Evolutionary conservation across 192 early-diverging fungal genomes (phyloP).

Genomic region (Rhizophagus prolifer): DNA sequence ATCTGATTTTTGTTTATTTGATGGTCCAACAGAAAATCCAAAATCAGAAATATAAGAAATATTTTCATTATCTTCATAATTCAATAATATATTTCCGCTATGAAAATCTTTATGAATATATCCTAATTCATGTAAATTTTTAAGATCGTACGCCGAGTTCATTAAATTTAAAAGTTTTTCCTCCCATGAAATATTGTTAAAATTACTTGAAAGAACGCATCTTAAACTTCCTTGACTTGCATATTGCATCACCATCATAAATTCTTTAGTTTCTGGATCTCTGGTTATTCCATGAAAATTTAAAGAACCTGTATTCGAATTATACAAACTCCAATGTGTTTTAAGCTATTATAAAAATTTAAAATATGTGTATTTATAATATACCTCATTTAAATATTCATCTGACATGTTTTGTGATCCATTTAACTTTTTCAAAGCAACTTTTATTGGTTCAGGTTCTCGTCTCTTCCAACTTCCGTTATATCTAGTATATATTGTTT

Average conservation of each 20-base stretch:
- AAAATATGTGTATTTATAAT: too few species aligned
- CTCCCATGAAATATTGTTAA: background rate
- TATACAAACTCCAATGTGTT: too few species aligned
- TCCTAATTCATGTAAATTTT: slow-evolving; percentile 40
- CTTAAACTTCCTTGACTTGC: slow-evolving; percentile 34
- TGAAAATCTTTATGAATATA: slow-evolving; percentile 41
- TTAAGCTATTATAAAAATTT: background rate
- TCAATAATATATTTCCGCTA: slow-evolving; percentile 15
- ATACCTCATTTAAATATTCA: too few species aligned
- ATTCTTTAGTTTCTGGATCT: slow-evolving; percentile 33
- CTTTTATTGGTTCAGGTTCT: too few species aligned
- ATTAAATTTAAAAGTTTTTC: slow-evolving; percentile 34
- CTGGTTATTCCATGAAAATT: slow-evolving; percentile 16
- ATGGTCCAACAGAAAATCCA: slow-evolving; percentile 33
- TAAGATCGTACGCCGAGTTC: slow-evolving; percentile 37
- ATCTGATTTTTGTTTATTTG: background rate
- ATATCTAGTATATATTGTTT: background rate
- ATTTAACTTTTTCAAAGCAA: background rate
- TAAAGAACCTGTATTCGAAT: background rate
- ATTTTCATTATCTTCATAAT: too few species aligned
- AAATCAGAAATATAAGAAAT: slow-evolving; percentile 31
- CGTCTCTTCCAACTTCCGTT: background rate
- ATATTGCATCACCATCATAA: slow-evolving; percentile 38
- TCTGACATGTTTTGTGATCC: too few species aligned
- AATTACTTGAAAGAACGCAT: background rate